A percentile compares a stretch with the other conserved stretches of the same genome.
Conservation (phyloP, 192 early-diverging fungal genomes). For the Powellomyces hirtus region DNA sequence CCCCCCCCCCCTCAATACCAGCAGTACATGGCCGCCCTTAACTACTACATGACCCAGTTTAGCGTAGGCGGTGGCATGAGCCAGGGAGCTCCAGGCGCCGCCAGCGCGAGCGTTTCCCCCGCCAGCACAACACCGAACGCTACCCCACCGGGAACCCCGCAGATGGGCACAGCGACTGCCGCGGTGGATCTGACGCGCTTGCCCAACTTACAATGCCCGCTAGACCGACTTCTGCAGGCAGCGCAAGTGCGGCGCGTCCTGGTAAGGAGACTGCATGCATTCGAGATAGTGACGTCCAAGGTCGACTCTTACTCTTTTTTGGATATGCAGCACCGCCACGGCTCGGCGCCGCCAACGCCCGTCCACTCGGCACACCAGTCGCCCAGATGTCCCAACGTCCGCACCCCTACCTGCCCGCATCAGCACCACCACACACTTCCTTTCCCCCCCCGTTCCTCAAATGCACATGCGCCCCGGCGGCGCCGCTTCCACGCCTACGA, state of each 20-base stretch:
- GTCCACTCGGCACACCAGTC: neutral
- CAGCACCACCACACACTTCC: no score
- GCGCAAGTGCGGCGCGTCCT: no score
- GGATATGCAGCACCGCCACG: no score
- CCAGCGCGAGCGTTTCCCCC: neutral
- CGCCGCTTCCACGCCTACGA: neutral
- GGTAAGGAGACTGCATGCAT: no score
- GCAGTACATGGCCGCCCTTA: constrained; percentile 16
- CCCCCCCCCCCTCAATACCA: constrained; percentile 28
- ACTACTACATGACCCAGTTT: constrained; percentile 24
- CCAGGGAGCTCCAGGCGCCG: neutral
- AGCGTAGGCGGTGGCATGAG: neutral
- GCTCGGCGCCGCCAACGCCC: no score
- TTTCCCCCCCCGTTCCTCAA: neutral
- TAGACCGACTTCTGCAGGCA: no score
- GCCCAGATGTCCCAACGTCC: neutral
- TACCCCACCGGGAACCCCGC: constrained; percentile 6
- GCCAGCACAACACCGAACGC: constrained; percentile 3
- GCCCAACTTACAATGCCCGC: no score
- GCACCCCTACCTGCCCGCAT: no score
- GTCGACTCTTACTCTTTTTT: no score
- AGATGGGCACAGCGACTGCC: neutral
- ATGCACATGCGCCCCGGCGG: neutral
- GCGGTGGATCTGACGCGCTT: no score
- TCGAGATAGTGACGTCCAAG: no score